phyloP scores from a whole-genome alignment of 768 basidiomycete genomes.

The Tricholoma flavovirens region DNA sequence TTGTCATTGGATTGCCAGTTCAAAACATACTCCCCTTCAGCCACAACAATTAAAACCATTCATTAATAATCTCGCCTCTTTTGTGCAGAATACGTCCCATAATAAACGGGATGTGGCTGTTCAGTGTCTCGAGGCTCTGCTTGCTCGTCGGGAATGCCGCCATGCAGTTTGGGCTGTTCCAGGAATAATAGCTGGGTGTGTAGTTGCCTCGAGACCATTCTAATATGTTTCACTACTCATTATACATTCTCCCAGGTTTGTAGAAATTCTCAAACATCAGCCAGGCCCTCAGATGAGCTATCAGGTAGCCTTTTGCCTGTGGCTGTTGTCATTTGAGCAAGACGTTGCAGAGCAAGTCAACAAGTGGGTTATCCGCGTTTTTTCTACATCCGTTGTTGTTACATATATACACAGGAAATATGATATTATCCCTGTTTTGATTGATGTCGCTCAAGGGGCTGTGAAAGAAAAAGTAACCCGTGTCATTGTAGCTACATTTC shows the following conservation, averaged over 20 bases:
- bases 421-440: conserved; percentile 81
- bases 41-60: conserved; percentile 55
- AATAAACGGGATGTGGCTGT: conserved; percentile 86
- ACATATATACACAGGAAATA: conserved; percentile 55
- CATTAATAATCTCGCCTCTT: conserved; percentile 49
- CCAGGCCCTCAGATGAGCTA: conserved; percentile 93
- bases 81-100: conserved; percentile 53
- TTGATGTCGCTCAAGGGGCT: conserved; percentile 79
- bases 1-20: conserved; percentile 27
- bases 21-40: conserved; percentile 43
- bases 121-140: conserved; percentile 81
- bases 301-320: conserved; percentile 88
- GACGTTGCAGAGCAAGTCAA: conserved; percentile 83
- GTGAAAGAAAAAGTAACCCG: conserved; percentile 97
- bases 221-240: neutral
- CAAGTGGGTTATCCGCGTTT: conserved; percentile 46
- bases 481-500: conserved; percentile 87
- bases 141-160: conserved; percentile 77
- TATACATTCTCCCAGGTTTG: conserved; percentile 44
- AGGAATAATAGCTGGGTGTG: conserved; percentile 63
- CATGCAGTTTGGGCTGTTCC: conserved; percentile 75
- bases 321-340: conserved; percentile 90
- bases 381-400: neutral
- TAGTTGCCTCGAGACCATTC: neutral
- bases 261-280: conserved; percentile 76